Percentiles rank a stretch among this genome's conserved stretches.
Conservation (phyloP, 176 grass and related monocot genomes). For the Juncus inflexus region DNA sequence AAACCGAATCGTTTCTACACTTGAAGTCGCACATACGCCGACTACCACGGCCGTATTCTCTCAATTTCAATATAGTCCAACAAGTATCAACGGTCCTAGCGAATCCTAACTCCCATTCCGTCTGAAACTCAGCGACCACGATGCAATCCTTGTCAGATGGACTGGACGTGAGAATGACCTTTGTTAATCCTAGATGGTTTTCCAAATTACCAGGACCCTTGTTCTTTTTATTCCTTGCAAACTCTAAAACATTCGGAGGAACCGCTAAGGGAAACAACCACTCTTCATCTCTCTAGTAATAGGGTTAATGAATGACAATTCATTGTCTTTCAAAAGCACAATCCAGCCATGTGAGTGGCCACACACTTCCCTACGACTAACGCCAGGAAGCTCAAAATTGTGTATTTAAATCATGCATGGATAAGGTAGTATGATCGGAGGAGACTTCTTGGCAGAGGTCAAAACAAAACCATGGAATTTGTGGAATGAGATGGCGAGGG, state of each 20-base stretch:
- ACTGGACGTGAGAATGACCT: slow-evolving; percentile 4
- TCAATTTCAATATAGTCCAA: neutral
- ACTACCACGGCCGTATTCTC: too few relatives aligned
- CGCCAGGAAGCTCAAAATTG: neutral
- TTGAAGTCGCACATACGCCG: neutral
- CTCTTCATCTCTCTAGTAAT: neutral
- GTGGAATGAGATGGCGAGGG: neutral
- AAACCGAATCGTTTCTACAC: neutral
- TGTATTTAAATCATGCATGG: slow-evolving; percentile 14
- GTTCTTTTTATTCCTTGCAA: neutral
- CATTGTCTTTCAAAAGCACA: neutral
- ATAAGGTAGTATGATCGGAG: neutral
- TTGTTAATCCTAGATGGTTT: neutral
- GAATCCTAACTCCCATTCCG: neutral
- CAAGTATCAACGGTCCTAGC: neutral
- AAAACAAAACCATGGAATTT: neutral
- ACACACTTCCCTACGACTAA: neutral
- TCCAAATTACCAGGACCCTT: neutral
- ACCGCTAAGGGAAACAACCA: neutral
- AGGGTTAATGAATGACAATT: slow-evolving; percentile 3
- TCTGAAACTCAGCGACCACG: neutral
- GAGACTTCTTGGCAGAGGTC: neutral
- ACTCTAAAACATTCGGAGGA: neutral
- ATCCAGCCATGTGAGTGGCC: slow-evolving; percentile 7
- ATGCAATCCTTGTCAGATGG: neutral